A percentile compares a stretch with the other conserved stretches of the same genome.
phyloP scores from a whole-genome alignment of 441 rosid species.

The Dalechampia spathulata region DNA sequence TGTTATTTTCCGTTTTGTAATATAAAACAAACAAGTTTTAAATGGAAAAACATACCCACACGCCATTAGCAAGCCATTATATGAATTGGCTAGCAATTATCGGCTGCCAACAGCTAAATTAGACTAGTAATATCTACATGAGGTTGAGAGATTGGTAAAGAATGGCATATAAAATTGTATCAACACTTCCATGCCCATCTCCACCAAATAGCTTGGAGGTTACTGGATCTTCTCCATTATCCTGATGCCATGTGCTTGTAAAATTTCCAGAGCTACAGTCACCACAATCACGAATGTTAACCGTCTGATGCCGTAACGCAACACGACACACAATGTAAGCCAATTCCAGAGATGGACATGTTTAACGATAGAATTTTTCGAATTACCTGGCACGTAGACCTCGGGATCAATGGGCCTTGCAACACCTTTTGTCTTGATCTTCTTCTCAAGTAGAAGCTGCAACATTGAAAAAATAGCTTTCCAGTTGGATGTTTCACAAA shows the following conservation, averaged over 20 bases:
- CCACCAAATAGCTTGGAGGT: not conserved
- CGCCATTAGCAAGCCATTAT: too few species aligned
- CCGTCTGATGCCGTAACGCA: too few species aligned
- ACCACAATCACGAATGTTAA: not conserved
- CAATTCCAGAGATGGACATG: not conserved
- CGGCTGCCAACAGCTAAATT: too few species aligned
- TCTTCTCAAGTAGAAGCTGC: slow-evolving; percentile 72
- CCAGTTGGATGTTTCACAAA: not conserved
- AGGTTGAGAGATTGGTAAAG: too few species aligned
- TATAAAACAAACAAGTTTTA: too few species aligned
- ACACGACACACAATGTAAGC: too few species aligned
- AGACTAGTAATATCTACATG: too few species aligned
- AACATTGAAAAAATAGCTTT: not conserved
- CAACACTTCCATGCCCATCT: not conserved
- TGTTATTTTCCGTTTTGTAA: too few species aligned
- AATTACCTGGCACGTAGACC: slow-evolving; percentile 78
- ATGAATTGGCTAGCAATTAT: too few species aligned
- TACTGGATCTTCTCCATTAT: slow-evolving; percentile 54
- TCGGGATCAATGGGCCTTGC: slow-evolving; percentile 77
- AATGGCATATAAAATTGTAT: not conserved
- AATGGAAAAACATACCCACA: too few species aligned
- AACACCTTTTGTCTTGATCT: slow-evolving; percentile 74
- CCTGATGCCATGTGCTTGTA: slow-evolving; percentile 73
- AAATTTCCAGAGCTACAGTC: slow-evolving; percentile 67
- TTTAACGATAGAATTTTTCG: not conserved